phyloP scores from a whole-genome alignment of 495 filamentous ascomycete genomes.

The Neurospora sp. region DNA sequence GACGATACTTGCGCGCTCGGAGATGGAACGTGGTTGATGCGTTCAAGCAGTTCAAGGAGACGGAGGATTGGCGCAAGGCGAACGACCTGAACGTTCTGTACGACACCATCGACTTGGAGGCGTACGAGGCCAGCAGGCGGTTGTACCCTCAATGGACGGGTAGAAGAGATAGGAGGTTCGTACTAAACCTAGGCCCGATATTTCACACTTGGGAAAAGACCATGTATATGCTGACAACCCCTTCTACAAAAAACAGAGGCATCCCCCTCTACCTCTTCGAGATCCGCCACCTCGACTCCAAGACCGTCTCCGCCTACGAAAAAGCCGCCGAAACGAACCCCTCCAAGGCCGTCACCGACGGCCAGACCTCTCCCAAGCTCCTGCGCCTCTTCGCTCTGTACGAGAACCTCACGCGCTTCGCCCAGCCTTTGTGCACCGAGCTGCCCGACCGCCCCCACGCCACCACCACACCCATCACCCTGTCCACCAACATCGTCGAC shows the following conservation, averaged over 20 bases:
- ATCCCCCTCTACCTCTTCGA: slow-evolving; percentile 87
- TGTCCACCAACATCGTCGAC: slow-evolving; percentile 83
- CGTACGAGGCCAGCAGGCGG: slow-evolving; percentile 66
- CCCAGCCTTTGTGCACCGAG: slow-evolving; percentile 69
- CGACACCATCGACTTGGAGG: slow-evolving; percentile 68
- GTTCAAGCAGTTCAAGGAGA: slow-evolving; percentile 76
- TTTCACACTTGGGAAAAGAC: not conserved
- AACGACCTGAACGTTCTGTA: slow-evolving; percentile 67
- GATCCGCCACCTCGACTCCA: slow-evolving; percentile 69
- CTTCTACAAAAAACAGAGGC: slow-evolving; percentile 39
- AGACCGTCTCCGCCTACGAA: slow-evolving; percentile 70
- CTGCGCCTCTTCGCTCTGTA: slow-evolving; percentile 79
- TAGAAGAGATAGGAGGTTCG: slow-evolving; percentile 57
- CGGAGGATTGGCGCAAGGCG: slow-evolving; percentile 75
- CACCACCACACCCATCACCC: slow-evolving; percentile 63
- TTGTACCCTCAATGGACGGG: slow-evolving; percentile 94
- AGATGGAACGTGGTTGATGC: slow-evolving; percentile 64
- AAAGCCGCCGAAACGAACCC: slow-evolving; percentile 44
- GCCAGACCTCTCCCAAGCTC: slow-evolving; percentile 56
- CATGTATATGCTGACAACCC: not conserved
- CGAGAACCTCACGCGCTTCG: slow-evolving; percentile 80
- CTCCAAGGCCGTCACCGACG: slow-evolving; percentile 43
- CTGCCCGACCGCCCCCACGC: slow-evolving; percentile 57
- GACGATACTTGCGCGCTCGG: slow-evolving; percentile 71
- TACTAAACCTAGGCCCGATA: not conserved